A percentile compares a stretch with the other conserved stretches of the same genome.
These are phyloP conservation scores for Trichoderma erinaceum DNA, from an alignment of 495 filamentous ascomycete species.

Conservation along the genomic window DNA sequence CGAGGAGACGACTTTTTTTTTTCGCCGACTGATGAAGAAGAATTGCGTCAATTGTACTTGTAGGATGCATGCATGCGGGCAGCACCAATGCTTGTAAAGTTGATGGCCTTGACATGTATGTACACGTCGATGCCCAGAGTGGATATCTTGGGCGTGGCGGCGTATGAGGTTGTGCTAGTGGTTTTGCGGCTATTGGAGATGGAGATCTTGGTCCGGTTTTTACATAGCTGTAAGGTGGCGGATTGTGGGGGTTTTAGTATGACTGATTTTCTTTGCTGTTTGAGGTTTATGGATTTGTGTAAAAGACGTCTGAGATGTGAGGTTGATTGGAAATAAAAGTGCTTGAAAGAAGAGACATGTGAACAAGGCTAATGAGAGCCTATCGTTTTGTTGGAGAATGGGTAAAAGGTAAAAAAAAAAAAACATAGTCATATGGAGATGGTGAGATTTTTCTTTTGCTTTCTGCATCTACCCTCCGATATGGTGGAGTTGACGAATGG, in stretches of 20 bases:
- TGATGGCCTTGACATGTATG: background rate
- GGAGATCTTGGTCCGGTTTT: background rate
- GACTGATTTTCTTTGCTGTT: background rate
- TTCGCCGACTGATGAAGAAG: too few relatives aligned
- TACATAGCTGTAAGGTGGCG: too few relatives aligned
- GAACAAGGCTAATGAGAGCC: too few relatives aligned
- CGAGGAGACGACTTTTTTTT: too few relatives aligned
- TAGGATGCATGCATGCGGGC: background rate
- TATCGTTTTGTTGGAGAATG: background rate
- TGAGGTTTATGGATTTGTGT: background rate
- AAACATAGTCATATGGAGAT: background rate
- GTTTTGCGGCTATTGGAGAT: background rate
- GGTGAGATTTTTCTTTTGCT: background rate
- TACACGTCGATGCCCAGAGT: background rate
- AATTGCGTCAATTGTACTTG: too few relatives aligned
- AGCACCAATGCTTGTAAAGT: background rate
- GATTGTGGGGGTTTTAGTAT: background rate
- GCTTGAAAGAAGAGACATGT: too few relatives aligned
- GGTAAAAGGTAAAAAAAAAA: background rate
- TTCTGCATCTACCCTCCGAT: background rate
- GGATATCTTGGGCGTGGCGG: background rate
- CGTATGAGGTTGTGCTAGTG: background rate
- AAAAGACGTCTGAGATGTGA: background rate
- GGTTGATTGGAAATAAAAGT: too few relatives aligned
- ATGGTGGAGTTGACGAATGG: slow-evolving; percentile 5